Conservation (phyloP, 768 basidiomycete species). For the Grammothele lineata region DNA sequence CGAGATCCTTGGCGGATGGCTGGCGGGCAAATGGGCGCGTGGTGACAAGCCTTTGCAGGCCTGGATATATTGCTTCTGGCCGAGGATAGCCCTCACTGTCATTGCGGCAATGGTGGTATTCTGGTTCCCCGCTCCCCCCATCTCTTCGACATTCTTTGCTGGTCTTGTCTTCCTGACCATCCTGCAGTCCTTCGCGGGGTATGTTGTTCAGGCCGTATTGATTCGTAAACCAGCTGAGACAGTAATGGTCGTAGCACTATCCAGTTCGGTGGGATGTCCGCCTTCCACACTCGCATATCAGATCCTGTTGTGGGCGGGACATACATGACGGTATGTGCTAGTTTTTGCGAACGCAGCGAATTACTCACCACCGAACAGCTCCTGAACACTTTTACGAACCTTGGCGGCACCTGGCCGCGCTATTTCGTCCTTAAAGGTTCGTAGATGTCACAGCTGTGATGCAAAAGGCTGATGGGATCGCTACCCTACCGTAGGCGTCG, state of each 20-base stretch:
- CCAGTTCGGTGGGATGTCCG: slow-evolving; percentile 99
- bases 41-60: slow-evolving; percentile 76
- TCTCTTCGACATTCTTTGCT: slow-evolving; percentile 71
- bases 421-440: slow-evolving; percentile 91
- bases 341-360: background rate
- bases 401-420: slow-evolving; percentile 98
- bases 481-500: slow-evolving; percentile 59
- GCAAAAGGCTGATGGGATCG: background rate
- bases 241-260: slow-evolving; percentile 59
- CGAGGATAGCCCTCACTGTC: slow-evolving; percentile 69
- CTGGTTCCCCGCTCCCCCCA: slow-evolving; percentile 77
- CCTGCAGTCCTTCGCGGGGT: slow-evolving; percentile 76
- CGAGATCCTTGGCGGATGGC: slow-evolving; percentile 92
- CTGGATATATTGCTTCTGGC: slow-evolving; percentile 92
- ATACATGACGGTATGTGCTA: slow-evolving; percentile 89
- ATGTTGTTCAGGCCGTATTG: background rate
- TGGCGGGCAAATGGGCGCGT: slow-evolving; percentile 87
- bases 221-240: background rate
- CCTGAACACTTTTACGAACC: slow-evolving; percentile 91
- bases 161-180: slow-evolving; percentile 82
- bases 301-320: slow-evolving; percentile 98
- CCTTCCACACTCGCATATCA: slow-evolving; percentile 95
- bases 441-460: background rate
- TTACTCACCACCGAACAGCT: slow-evolving; percentile 45
- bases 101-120: slow-evolving; percentile 75